Base-by-base conservation (phyloP, 805 yeast species). In the Saccharomycopsis amapae region DNA sequence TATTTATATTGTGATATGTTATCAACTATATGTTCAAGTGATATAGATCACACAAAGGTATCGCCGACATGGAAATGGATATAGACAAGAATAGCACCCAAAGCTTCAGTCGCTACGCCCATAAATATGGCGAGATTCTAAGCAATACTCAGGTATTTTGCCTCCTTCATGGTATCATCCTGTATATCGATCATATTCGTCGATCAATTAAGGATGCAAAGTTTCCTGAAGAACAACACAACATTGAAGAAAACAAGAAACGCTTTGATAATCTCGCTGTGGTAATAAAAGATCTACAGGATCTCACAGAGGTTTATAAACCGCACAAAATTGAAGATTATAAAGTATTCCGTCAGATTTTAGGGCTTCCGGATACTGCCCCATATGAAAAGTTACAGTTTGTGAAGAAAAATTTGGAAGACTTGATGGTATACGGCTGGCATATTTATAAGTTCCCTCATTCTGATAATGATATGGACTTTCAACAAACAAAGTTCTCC, bases 351-450 rank as follows among this genome's bases (percentile, higher is more conserved):
- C 17, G 13, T 18, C 6, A 34, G 6, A 34, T 34, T 18, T 34
- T 34, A 18, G 37, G 37, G 6, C 7, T 34, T 7, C 23, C 37
- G 6, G 34, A n/a, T 13, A 18, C 9, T 31, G 17, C 17, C 15
- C 17, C 17, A 5, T 5, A 31, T 31, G 34, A 34, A 34, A 15
- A 15, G 7, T 15, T 34, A 7, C 37, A 34, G 7, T 34, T 34
- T n/a, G 19, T 17, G 17, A 34, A 34, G 19, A 34, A n/a, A 34
- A 9, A 15, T 17, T 5, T 23, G 17, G 40, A 37, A 17, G 31
- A 37, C 18, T 5, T 37, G 5, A 23, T 37, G 31, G 5, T 37
- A 6, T 30, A 37, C 5, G 40, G 40, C 18, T 37, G 40, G 40
- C 9, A 13, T 37, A 13, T 37, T 9, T 37, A 23, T 17, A 25